These are phyloP conservation scores for Musa beccarii DNA, from an alignment of 176 grass and related monocot genomes.

Conservation along the genomic window DNA sequence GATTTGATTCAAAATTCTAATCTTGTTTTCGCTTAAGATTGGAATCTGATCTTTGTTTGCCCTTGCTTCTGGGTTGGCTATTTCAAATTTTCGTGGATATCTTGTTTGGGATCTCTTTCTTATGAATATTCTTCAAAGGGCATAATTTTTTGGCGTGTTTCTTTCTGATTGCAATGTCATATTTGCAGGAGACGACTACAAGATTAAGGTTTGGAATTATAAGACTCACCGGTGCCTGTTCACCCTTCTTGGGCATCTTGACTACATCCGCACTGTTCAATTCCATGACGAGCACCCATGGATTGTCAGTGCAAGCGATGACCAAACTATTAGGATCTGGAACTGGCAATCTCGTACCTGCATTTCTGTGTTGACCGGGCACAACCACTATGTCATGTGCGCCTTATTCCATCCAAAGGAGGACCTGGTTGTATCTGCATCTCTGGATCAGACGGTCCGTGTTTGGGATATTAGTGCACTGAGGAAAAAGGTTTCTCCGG, in stretches of 20 bases:
- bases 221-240: slow-evolving; percentile 91
- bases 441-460: slow-evolving; percentile 76
- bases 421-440: slow-evolving; percentile 78
- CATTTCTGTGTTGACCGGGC: slow-evolving; percentile 70
- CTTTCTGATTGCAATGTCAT: slow-evolving; percentile 2
- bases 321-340: slow-evolving; percentile 90
- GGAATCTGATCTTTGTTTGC: neutral
- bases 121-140: neutral
- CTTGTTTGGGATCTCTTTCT: neutral
- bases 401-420: slow-evolving; percentile 91
- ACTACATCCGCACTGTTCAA: slow-evolving; percentile 86
- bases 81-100: neutral
- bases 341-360: slow-evolving; percentile 89
- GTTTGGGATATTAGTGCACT: slow-evolving; percentile 79
- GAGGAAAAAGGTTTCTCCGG: slow-evolving; percentile 69
- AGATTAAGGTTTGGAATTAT: slow-evolving; percentile 97
- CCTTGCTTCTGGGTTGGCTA: neutral
- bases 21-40: neutral
- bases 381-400: slow-evolving; percentile 95
- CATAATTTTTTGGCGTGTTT: neutral
- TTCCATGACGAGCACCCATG: slow-evolving; percentile 77
- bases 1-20: neutral
- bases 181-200: slow-evolving; percentile 79
- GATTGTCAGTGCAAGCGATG: slow-evolving; percentile 82
- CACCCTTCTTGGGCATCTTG: slow-evolving; percentile 79